Evolutionary conservation across 2,329 filamentous ascomycete species (phyloP).

Genomic region (Tolypocladium paradoxum): DNA sequence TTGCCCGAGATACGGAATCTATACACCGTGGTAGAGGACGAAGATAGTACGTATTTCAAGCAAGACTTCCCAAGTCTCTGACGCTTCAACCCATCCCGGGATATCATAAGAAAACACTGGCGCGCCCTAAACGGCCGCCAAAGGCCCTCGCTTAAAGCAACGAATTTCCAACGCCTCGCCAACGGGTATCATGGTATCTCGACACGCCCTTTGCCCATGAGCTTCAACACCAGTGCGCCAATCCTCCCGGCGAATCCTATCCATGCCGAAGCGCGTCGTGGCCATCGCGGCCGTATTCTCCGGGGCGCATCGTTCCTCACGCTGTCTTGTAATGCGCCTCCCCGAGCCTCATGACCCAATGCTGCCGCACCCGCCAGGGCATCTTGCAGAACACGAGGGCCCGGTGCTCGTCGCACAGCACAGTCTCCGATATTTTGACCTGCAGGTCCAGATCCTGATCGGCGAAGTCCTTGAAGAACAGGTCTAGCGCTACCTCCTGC

Average conservation of each 20-base stretch:
- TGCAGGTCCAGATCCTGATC: constrained; percentile 48
- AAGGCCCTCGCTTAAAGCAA: constrained; percentile 1
- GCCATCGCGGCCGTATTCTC: background rate
- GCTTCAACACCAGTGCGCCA: background rate
- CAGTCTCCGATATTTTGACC: constrained; percentile 47
- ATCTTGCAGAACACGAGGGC: constrained; percentile 54
- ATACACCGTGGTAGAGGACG: background rate
- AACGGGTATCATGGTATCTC: constrained; percentile 12
- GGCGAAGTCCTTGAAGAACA: constrained; percentile 48
- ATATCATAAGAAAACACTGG: background rate
- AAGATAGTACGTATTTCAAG: background rate
- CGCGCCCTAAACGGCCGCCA: background rate
- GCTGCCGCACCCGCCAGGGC: constrained; percentile 37
- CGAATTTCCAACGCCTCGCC: constrained; percentile 9
- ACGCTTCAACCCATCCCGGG: background rate
- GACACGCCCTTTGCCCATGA: constrained; percentile 4
- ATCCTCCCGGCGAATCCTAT: background rate
- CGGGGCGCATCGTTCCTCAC: background rate
- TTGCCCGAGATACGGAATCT: background rate
- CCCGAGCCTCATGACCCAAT: constrained; percentile 44
- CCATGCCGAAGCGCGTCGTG: background rate
- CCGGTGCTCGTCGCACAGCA: constrained; percentile 47
- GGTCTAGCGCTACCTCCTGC: constrained; percentile 47
- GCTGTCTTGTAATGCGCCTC: constrained; percentile 17
- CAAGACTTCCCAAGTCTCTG: background rate